Conservation (phyloP, 2,329 filamentous ascomycete species). For the Amauroascus verrucosus region DNA sequence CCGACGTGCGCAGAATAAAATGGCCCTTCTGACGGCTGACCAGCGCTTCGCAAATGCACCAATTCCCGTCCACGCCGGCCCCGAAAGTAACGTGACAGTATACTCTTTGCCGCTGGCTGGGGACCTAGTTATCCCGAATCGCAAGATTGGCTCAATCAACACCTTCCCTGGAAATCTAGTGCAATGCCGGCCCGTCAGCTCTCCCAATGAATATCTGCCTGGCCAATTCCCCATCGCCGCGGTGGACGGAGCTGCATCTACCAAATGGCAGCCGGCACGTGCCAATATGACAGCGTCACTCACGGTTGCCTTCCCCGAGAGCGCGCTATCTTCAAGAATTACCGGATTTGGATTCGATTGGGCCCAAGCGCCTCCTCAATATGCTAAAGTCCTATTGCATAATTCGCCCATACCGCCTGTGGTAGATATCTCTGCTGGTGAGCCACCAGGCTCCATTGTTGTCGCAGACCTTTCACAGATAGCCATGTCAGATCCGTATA, state of each 20-base stretch:
- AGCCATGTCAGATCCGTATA: constrained; percentile 31
- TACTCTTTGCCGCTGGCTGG: constrained; percentile 42
- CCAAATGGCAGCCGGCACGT: constrained; percentile 53
- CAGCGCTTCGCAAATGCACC: constrained; percentile 42
- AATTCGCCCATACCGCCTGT: constrained; percentile 34
- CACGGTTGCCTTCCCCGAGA: constrained; percentile 46
- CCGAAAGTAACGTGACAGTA: constrained; percentile 31
- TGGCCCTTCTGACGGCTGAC: constrained; percentile 44
- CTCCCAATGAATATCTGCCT: constrained; percentile 41
- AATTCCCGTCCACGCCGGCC: constrained; percentile 51
- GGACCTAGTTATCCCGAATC: constrained; percentile 48
- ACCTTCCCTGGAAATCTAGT: constrained; percentile 52
- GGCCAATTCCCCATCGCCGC: constrained; percentile 61
- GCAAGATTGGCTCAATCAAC: constrained; percentile 44
- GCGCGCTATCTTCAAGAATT: constrained; percentile 22
- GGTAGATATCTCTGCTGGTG: constrained; percentile 11
- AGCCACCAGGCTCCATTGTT: constrained; percentile 17
- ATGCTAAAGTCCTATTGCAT: constrained; percentile 46
- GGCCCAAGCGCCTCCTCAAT: constrained; percentile 46
- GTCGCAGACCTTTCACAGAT: constrained; percentile 25
- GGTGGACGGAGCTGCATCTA: constrained; percentile 56
- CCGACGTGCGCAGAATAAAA: constrained; percentile 39
- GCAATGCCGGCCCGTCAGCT: constrained; percentile 51
- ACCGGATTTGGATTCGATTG: constrained; percentile 50
- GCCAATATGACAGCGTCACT: constrained; percentile 45